These are phyloP conservation scores for Termitomyces sp. DNA, from an alignment of 768 basidiomycete species.

Conservation along the genomic window DNA sequence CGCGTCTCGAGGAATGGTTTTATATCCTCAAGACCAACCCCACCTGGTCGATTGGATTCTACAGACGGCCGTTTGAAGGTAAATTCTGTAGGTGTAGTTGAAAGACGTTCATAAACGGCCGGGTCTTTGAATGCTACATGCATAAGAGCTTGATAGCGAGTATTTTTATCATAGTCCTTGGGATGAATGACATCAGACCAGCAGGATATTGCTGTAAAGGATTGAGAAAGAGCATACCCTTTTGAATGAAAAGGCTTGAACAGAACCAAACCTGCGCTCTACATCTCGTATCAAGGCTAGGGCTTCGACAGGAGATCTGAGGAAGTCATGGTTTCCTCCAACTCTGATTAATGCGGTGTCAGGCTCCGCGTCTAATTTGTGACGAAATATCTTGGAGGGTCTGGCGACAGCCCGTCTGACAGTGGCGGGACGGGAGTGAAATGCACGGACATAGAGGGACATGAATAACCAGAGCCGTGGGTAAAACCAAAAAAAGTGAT, in stretches of 20 bases:
- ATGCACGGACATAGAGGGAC: slow-evolving; percentile 5
- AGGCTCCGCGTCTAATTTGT: neutral
- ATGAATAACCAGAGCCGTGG: slow-evolving; percentile 8
- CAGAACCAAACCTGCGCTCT: slow-evolving; percentile 47
- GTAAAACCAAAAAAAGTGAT: slow-evolving; percentile 9
- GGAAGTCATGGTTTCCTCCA: slow-evolving; percentile 9
- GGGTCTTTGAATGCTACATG: slow-evolving; percentile 41
- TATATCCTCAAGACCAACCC: slow-evolving; percentile 32
- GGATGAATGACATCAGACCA: neutral
- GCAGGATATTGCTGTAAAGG: neutral
- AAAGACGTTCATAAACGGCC: slow-evolving; percentile 31
- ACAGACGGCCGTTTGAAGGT: slow-evolving; percentile 20
- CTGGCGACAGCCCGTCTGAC: slow-evolving; percentile 13
- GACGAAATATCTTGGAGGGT: slow-evolving; percentile 16
- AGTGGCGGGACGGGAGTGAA: slow-evolving; percentile 22
- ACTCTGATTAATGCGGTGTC: slow-evolving; percentile 1
- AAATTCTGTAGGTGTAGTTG: slow-evolving; percentile 19
- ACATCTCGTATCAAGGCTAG: slow-evolving; percentile 46
- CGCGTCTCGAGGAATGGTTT: slow-evolving; percentile 15
- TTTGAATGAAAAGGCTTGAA: slow-evolving; percentile 35
- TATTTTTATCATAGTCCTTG: slow-evolving; percentile 43
- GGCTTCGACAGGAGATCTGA: slow-evolving; percentile 43
- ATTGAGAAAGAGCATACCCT: slow-evolving; percentile 27
- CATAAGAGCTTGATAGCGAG: slow-evolving; percentile 35
- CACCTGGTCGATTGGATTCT: slow-evolving; percentile 18